Conservation (phyloP, 331 rosid genomes). For the Quercus phellos region DNA sequence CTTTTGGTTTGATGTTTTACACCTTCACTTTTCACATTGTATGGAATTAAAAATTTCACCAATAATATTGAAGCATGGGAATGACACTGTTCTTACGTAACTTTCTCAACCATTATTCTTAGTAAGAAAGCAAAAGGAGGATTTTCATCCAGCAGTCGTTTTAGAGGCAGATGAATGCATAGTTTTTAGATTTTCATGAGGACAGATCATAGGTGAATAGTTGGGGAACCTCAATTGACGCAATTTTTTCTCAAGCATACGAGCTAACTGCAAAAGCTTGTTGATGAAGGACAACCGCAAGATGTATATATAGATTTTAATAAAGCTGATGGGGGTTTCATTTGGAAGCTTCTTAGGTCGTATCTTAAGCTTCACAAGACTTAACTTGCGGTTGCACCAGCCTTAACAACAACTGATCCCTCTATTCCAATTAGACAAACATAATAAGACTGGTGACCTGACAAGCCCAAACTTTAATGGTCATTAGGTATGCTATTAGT, state of each 20-base stretch:
- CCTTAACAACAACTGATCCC: too few relatives aligned
- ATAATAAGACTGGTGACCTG: too few relatives aligned
- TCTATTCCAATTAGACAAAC: too few relatives aligned
- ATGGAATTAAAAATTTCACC: not conserved
- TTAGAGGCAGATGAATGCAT: constrained; percentile 10
- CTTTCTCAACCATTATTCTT: constrained; percentile 37
- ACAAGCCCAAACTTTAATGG: too few relatives aligned
- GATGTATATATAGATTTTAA: not conserved
- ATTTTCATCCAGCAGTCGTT: constrained; percentile 25
- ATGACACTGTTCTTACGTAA: constrained; percentile 20
- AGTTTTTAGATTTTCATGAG: constrained; percentile 1
- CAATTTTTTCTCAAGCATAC: constrained; percentile 24
- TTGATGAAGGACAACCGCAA: not conserved
- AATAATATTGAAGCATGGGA: constrained; percentile 6
- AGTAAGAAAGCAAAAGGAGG: constrained; percentile 27
- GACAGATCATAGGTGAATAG: constrained; percentile 22
- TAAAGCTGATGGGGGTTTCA: not conserved
- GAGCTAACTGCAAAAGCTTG: not conserved
- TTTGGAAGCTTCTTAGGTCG: not conserved
- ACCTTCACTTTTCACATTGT: too few relatives aligned
- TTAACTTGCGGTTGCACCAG: not conserved
- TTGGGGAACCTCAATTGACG: constrained; percentile 26
- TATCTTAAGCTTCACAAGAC: not conserved
- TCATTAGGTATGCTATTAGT: too few relatives aligned
- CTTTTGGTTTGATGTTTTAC: not conserved